phyloP scores from a whole-genome alignment of 1,284 basidiomycete genomes.

The Mycosarcoma mackinlayi region DNA sequence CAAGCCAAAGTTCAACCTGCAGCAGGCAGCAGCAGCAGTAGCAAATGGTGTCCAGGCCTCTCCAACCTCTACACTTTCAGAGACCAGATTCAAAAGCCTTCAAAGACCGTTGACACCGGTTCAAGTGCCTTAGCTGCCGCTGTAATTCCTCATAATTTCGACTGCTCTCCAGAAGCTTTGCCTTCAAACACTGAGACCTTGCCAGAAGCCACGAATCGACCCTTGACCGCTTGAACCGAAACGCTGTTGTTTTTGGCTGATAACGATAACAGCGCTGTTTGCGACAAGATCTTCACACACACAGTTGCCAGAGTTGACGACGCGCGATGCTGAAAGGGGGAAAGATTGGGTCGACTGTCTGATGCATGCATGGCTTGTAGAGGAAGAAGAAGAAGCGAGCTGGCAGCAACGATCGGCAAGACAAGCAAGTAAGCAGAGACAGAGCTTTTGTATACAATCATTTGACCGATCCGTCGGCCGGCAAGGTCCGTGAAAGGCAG shows the following conservation, averaged over 20 bases:
- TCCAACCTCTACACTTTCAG: neutral
- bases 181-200: neutral
- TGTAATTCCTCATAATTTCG: constrained; percentile 44
- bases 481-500: constrained; percentile 27
- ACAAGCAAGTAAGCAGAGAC: neutral
- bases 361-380: neutral
- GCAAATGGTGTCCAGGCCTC: neutral
- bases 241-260: neutral
- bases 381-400: neutral
- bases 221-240: constrained; percentile 29
- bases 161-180: neutral
- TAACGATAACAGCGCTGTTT: neutral
- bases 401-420: constrained; percentile 10
- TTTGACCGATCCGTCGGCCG: constrained; percentile 11
- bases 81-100: constrained; percentile 1
- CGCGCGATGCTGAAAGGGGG: neutral
- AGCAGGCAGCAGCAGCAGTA: neutral
- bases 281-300: neutral
- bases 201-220: too few species aligned
- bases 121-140: constrained; percentile 5
- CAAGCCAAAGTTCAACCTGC: neutral
- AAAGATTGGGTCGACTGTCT: too few species aligned
- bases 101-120: constrained; percentile 17
- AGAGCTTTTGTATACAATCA: neutral
- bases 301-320: neutral